A percentile compares a stretch with the other conserved stretches of the same genome.
phyloP scores from a whole-genome alignment of 2,329 filamentous ascomycete species.

The Xylaria sp. region DNA sequence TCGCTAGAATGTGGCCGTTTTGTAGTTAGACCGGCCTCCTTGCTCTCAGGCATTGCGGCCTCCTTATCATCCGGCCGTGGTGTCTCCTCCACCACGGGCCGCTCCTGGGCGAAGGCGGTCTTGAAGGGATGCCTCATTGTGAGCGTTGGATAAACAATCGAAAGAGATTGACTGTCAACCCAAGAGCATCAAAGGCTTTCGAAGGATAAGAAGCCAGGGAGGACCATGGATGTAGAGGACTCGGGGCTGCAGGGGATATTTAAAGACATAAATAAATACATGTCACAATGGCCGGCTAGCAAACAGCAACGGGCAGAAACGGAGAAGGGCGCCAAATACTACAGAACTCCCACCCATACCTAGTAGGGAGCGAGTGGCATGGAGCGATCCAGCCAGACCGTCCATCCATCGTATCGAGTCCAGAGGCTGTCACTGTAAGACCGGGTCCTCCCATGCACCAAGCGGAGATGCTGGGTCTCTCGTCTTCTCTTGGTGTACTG shows the following conservation, averaged over 20 bases:
- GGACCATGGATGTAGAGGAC: background rate
- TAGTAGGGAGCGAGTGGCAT: slow-evolving; percentile 12
- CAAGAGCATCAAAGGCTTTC: slow-evolving; percentile 1
- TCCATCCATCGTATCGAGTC: slow-evolving; percentile 15
- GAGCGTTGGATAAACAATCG: slow-evolving; percentile 21
- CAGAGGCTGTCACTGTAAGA: slow-evolving; percentile 4
- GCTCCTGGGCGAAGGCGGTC: slow-evolving; percentile 40
- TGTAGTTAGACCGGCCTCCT: slow-evolving; percentile 45
- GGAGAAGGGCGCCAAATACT: too few species aligned
- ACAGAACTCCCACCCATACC: too few species aligned
- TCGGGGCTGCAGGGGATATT: slow-evolving; percentile 27
- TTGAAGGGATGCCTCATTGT: slow-evolving; percentile 43
- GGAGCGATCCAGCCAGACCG: slow-evolving; percentile 22
- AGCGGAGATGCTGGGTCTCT: too few species aligned
- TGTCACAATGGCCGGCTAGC: background rate
- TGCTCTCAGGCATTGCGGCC: slow-evolving; percentile 38
- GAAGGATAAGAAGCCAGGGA: slow-evolving; percentile 11
- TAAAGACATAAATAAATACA: slow-evolving; percentile 18
- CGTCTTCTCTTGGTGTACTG: slow-evolving; percentile 11
- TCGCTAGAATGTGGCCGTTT: slow-evolving; percentile 36
- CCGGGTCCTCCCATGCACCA: slow-evolving; percentile 13
- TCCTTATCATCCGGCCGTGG: slow-evolving; percentile 42
- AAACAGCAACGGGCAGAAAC: slow-evolving; percentile 21
- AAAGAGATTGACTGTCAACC: slow-evolving; percentile 9
- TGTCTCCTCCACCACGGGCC: slow-evolving; percentile 42